phyloP scores from a whole-genome alignment of 2,329 filamentous ascomycete species.

The Pseudocercospora cruenta region DNA sequence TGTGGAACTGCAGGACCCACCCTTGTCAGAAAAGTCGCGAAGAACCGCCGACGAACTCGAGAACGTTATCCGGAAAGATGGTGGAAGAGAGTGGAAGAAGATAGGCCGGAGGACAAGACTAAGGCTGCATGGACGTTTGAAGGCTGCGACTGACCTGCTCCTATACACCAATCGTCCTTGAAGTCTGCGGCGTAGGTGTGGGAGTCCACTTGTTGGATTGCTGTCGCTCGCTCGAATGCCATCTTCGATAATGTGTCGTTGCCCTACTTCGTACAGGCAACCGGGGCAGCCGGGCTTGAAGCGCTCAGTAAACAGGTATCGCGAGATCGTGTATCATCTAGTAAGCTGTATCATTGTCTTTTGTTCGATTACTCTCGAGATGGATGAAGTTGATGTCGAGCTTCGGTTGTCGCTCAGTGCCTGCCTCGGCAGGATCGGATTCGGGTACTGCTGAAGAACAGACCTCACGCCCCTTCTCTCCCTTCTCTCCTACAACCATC shows the following conservation, averaged over 20 bases:
- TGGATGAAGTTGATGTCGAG: slow-evolving; percentile 4
- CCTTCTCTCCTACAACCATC: background rate
- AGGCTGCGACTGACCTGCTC: slow-evolving; percentile 54
- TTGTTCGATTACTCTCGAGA: background rate
- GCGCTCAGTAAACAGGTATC: background rate
- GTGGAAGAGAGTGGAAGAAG: slow-evolving; percentile 16
- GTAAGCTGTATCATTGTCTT: slow-evolving; percentile 2
- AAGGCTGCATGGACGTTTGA: slow-evolving; percentile 2
- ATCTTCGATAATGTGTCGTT: slow-evolving; percentile 16
- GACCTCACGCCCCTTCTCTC: background rate
- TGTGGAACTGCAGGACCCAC: slow-evolving; percentile 62
- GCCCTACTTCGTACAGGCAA: background rate
- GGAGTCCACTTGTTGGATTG: slow-evolving; percentile 53
- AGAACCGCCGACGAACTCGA: slow-evolving; percentile 8
- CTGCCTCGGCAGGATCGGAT: slow-evolving; percentile 3
- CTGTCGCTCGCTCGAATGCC: slow-evolving; percentile 46
- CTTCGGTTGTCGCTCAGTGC: background rate
- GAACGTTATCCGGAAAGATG: background rate
- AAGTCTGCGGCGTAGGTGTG: slow-evolving; percentile 64
- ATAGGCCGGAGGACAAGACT: slow-evolving; percentile 9
- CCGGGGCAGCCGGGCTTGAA: background rate
- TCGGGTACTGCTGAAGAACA: background rate
- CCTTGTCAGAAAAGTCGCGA: slow-evolving; percentile 6
- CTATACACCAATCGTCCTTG: slow-evolving; percentile 66
- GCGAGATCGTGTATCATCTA: background rate